These are phyloP conservation scores for Colletotrichum abscissum DNA, from an alignment of 2,329 filamentous ascomycete genomes.

Conservation along the genomic window DNA sequence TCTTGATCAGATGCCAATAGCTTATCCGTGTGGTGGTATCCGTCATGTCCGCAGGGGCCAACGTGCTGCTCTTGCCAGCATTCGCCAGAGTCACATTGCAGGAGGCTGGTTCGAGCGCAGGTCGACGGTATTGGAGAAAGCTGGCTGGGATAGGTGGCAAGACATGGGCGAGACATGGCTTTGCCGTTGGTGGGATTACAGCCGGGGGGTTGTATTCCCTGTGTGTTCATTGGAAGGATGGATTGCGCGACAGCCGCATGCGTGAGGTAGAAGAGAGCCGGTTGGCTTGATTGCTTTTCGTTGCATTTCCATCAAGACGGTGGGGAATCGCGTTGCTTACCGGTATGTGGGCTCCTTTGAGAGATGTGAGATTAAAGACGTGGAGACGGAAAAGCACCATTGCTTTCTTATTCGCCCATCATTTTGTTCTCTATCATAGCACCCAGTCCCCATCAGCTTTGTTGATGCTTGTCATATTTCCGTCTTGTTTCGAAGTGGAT, in stretches of 20 bases:
- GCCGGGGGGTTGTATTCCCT: background rate
- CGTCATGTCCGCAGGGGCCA: slow-evolving; percentile 2
- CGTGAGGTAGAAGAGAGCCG: background rate
- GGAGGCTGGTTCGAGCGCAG: background rate
- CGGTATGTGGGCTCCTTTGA: background rate
- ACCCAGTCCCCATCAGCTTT: too few species aligned
- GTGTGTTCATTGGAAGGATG: background rate
- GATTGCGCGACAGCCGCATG: background rate
- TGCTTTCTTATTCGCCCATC: too few species aligned
- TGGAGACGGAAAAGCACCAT: too few species aligned
- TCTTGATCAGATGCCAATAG: background rate
- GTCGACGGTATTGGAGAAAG: background rate
- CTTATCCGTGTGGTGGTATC: slow-evolving; percentile 16
- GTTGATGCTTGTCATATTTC: too few species aligned
- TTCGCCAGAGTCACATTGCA: background rate
- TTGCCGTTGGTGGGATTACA: background rate
- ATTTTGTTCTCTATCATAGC: too few species aligned
- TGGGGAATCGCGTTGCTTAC: background rate
- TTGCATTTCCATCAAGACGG: background rate
- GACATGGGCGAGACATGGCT: background rate
- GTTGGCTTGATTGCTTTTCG: background rate
- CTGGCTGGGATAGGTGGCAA: background rate
- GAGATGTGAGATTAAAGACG: too few species aligned
- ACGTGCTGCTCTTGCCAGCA: background rate
- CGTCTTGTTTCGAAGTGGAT: too few species aligned